phyloP scores from a whole-genome alignment of 2,329 filamentous ascomycete genomes.

The Fusarium odoratissimum region DNA sequence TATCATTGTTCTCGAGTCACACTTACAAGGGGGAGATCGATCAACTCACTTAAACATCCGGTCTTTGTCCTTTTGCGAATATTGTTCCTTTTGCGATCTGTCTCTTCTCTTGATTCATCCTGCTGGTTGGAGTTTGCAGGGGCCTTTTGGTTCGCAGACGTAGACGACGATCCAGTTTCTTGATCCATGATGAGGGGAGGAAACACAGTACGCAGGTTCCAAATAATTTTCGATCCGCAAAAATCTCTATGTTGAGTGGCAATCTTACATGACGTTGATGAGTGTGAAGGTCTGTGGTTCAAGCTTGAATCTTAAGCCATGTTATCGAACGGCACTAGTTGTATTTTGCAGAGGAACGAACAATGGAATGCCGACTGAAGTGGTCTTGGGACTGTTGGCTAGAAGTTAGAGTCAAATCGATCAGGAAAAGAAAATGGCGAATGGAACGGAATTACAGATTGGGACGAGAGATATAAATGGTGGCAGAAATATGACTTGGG shows the following conservation, averaged over 20 bases:
- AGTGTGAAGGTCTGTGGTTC: neutral
- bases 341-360: constrained; percentile 2
- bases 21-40: neutral
- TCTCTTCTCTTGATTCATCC: constrained; percentile 55
- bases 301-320: constrained; percentile 19
- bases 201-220: neutral
- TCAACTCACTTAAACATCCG: constrained; percentile 82
- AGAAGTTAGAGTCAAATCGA: constrained; percentile 13
- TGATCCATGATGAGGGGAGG: constrained; percentile 33
- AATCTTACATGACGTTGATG: constrained; percentile 40
- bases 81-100: constrained; percentile 59
- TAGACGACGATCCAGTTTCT: constrained; percentile 12
- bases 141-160: constrained; percentile 31
- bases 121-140: constrained; percentile 49
- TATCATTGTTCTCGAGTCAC: constrained; percentile 4
- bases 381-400: constrained; percentile 5
- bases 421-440: constrained; percentile 1
- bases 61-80: constrained; percentile 85
- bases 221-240: constrained; percentile 24
- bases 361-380: constrained; percentile 5
- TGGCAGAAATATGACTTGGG: neutral
- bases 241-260: constrained; percentile 10
- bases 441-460: constrained; percentile 11
- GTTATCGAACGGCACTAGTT: constrained; percentile 12
- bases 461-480: neutral